Base-by-base conservation (phyloP, 306 rosid genomes). In the Cicer chorassanicum region DNA sequence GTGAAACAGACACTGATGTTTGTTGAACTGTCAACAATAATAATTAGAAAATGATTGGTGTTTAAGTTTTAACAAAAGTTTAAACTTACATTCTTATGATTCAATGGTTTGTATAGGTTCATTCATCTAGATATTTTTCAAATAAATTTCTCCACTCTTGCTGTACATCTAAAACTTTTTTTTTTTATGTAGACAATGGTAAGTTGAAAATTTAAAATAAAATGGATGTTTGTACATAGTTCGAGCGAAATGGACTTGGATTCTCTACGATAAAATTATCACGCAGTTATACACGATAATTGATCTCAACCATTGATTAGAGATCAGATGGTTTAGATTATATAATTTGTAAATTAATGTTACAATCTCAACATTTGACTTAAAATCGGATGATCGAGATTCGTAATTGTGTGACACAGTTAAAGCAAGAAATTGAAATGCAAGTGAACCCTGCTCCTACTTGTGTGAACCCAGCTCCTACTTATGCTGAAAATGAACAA, bases 401-500 rank as follows among this genome's bases (percentile, higher is more conserved):
- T 2, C 3, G 29, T 21, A 21, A 21, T 19, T 19, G 3, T 24
- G 34, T 24, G 0, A 24, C 4, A 0, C 34, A 24, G 4, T 2
- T 24, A 24, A 24, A 24, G 4, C 34, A 21, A 21, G 29, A 21
- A 21, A 21, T 21, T 3, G 1, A 21, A 21, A 21, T 21, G 29
- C 29, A 24, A 24, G 34, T 24, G 34, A 24, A 21, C 24, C 24
- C 24, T 21, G 24, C 24, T 21, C 24, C 24, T 21, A 66, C 38
- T 65, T 66, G 6, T 19, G 68, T 57, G 73, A 67, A 82, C 63
- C 11, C 60, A 34, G 55, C 41, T n/a, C 40, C 64, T 49, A 21
- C 50, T 49, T 59, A 48, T 75, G 68, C 78, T 75, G 19, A 56
- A 78, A 79, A 79, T 69, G 78, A 74, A 45, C 72, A 62, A 13